These are phyloP conservation scores for Coprinopsis marcescibilis DNA, from an alignment of 768 basidiomycete genomes.

Conservation along the genomic window DNA sequence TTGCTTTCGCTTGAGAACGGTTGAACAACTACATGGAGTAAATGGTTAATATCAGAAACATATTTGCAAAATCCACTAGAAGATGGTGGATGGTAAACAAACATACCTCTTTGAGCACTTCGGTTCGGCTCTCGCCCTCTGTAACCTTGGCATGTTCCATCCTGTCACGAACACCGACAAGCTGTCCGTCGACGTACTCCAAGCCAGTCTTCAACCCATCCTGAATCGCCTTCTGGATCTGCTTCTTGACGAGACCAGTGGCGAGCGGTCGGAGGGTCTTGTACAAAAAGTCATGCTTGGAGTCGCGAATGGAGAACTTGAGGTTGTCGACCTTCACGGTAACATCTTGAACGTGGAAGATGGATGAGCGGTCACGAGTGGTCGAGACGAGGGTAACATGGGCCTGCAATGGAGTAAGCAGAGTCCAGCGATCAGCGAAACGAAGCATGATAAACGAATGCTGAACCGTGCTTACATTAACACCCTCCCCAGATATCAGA, in stretches of 20 bases:
- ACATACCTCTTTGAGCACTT: conserved; percentile 58
- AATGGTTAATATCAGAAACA: conserved; percentile 3
- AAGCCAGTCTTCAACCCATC: conserved; percentile 74
- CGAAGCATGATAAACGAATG: not conserved
- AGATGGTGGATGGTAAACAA: not conserved
- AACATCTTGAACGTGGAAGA: conserved; percentile 69
- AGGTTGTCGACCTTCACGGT: conserved; percentile 80
- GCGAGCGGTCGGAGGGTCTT: conserved; percentile 78
- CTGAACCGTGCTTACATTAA: conserved; percentile 42
- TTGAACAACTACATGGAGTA: conserved; percentile 12
- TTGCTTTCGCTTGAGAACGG: not conserved
- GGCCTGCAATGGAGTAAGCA: conserved; percentile 31
- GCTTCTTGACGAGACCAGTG: conserved; percentile 77
- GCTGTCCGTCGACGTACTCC: conserved; percentile 85
- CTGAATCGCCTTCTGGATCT: conserved; percentile 46
- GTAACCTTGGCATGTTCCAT: conserved; percentile 54
- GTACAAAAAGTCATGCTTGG: conserved; percentile 86
- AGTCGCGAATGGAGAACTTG: conserved; percentile 87
- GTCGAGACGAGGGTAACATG: conserved; percentile 57
- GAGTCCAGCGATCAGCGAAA: not conserved
- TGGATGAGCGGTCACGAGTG: conserved; percentile 57
- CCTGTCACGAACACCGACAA: conserved; percentile 79
- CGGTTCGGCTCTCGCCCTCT: conserved; percentile 28
- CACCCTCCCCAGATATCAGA: conserved; percentile 75
- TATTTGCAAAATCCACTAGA: not conserved